A percentile compares a stretch with the other conserved stretches of the same genome.
phyloP scores from a whole-genome alignment of 805 yeast species.

The Ogataea nitratoaversa region DNA sequence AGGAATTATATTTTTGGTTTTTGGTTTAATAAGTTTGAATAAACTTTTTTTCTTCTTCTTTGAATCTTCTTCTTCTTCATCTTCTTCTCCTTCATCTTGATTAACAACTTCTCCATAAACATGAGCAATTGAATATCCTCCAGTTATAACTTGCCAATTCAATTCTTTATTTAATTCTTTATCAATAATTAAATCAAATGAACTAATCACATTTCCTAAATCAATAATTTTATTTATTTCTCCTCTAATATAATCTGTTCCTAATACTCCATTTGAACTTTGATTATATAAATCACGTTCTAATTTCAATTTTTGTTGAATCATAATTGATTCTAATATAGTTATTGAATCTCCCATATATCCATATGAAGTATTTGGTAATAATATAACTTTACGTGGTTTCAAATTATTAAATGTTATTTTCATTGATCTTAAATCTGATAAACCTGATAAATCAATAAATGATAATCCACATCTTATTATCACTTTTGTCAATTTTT shows the following conservation, averaged over 20 bases:
- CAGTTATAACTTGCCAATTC: constrained; percentile 81
- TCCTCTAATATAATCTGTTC: constrained; percentile 28
- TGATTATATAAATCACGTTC: constrained; percentile 13
- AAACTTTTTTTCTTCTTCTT: not conserved
- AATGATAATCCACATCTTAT: constrained; percentile 69
- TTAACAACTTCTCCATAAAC: constrained; percentile 58
- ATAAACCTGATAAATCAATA: constrained; percentile 79
- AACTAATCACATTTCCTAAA: constrained; percentile 50
- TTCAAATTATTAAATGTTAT: constrained; percentile 74
- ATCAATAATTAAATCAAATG: constrained; percentile 63
- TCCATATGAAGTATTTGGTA: constrained; percentile 22
- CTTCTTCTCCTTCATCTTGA: constrained; percentile 3
- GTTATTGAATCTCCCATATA: constrained; percentile 22
- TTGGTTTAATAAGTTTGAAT: constrained; percentile 12
- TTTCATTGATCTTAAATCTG: constrained; percentile 76
- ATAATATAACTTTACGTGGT: constrained; percentile 65
- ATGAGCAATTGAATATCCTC: constrained; percentile 78
- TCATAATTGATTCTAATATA: constrained; percentile 17
- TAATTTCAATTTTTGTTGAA: constrained; percentile 18
- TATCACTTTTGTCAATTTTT: constrained; percentile 16
- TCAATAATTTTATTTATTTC: constrained; percentile 38
- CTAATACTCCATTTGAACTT: constrained; percentile 12
- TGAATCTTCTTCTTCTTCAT: not conserved
- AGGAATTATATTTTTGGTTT: constrained; percentile 12
- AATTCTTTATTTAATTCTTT: constrained; percentile 55